These are phyloP conservation scores for Brettanomyces sp. DNA, from an alignment of 805 yeast species.

Conservation along the genomic window DNA sequence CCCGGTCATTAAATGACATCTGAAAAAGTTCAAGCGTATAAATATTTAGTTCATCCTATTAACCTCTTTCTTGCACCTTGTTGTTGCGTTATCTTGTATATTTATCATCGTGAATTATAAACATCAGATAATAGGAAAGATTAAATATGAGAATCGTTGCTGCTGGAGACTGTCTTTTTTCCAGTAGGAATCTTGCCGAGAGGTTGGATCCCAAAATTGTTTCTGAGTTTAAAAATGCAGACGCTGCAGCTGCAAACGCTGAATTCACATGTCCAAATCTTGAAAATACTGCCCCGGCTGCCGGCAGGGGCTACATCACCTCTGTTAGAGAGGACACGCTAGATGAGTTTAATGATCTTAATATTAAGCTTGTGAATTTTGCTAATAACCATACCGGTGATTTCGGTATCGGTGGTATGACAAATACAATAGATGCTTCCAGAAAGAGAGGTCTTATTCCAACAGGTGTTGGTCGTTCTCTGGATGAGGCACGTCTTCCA, in stretches of 20 bases:
- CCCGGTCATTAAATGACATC: too few species aligned
- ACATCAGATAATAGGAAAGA: too few species aligned
- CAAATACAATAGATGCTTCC: slow-evolving; percentile 18
- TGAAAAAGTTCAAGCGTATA: too few species aligned
- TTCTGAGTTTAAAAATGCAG: slow-evolving; percentile 13
- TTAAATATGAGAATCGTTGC: too few species aligned
- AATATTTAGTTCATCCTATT: too few species aligned
- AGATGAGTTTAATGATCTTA: slow-evolving; percentile 18
- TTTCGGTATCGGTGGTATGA: slow-evolving; percentile 18
- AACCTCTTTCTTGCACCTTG: too few species aligned
- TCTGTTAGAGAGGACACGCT: slow-evolving; percentile 16
- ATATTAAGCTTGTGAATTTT: slow-evolving; percentile 15
- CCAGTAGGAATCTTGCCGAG: slow-evolving; percentile 16
- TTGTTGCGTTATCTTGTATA: too few species aligned
- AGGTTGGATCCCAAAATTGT: slow-evolving; percentile 19
- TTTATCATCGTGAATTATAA: too few species aligned
- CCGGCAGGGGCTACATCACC: slow-evolving; percentile 18
- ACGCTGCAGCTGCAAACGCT: slow-evolving; percentile 19
- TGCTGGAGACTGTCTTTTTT: slow-evolving; percentile 22
- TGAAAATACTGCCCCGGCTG: slow-evolving; percentile 18
- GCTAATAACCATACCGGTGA: slow-evolving; percentile 23
- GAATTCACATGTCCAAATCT: slow-evolving; percentile 21
- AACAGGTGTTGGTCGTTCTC: slow-evolving; percentile 20
- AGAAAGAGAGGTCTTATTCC: slow-evolving; percentile 16
- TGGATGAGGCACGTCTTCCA: slow-evolving; percentile 18